A percentile compares a stretch with the other conserved stretches of the same genome.
Evolutionary conservation across 306 rosid species (phyloP).

Genomic region (Benincasa hispida): DNA sequence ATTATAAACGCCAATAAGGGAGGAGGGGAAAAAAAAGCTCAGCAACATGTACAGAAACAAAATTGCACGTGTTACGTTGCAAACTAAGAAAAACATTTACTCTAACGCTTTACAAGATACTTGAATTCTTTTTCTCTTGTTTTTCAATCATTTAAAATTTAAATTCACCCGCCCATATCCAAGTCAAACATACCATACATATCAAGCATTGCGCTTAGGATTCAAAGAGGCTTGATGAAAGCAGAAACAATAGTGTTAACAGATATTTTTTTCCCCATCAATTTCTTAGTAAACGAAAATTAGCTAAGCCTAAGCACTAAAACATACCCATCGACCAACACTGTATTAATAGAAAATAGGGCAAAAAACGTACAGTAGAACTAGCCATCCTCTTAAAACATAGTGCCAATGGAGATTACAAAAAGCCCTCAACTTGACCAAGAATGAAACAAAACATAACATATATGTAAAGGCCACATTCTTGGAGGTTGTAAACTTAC

Average conservation of each 20-base stretch:
- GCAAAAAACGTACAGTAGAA: neutral
- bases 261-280: neutral
- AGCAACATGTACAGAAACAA: neutral
- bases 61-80: neutral
- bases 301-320: neutral
- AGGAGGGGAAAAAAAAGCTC: neutral
- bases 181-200: neutral
- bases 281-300: neutral
- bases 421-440: neutral
- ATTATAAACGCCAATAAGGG: neutral
- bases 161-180: neutral
- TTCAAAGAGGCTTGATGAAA: neutral
- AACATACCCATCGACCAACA: neutral
- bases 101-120: neutral
- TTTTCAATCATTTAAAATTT: neutral
- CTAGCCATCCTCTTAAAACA: neutral
- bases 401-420: neutral
- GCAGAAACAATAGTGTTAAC: too few relatives aligned
- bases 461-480: neutral
- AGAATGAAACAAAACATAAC: neutral
- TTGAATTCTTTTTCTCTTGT: neutral
- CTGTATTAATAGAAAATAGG: neutral
- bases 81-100: neutral
- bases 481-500: slow-evolving; percentile 33
- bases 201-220: neutral